These are phyloP conservation scores for Chloranthus sessilifolius DNA, from an alignment of 164 flowering plant genomes.

Conservation along the genomic window DNA sequence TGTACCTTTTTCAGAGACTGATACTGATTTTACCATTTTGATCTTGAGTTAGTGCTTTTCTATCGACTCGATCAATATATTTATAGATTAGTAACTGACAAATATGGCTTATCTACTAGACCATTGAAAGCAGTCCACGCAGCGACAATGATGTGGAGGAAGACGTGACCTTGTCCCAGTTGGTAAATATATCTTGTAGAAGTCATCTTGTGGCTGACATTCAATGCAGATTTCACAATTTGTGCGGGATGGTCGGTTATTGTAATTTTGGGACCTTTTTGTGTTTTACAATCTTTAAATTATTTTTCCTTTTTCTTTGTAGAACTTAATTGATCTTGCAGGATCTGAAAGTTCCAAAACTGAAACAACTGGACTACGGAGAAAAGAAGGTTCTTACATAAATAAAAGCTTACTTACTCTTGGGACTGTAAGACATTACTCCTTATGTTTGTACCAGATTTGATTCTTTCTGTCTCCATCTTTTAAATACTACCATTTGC, in stretches of 20 bases:
- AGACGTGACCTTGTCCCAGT: conserved; percentile 74
- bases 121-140: conserved; percentile 79
- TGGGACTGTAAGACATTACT: conserved; percentile 60
- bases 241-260: too few relatives aligned
- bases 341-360: conserved; percentile 82
- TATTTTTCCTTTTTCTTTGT: conserved; percentile 22
- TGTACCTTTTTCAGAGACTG: too few relatives aligned
- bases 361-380: conserved; percentile 69
- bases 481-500: too few relatives aligned
- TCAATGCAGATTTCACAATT: not conserved
- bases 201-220: not conserved
- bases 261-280: not conserved
- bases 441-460: conserved; percentile 2
- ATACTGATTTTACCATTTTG: not conserved
- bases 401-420: conserved; percentile 81
- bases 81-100: not conserved
- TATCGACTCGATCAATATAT: too few relatives aligned
- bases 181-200: conserved; percentile 41
- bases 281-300: not conserved
- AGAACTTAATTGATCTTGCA: conserved; percentile 87
- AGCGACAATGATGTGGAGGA: conserved; percentile 61
- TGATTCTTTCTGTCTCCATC: not conserved
- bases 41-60: not conserved
- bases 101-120: conserved; percentile 34
- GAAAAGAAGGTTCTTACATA: conserved; percentile 86